Base-by-base conservation (phyloP, 225 moss, liverwort and hornwort species). In the Polytrichum commune region DNA sequence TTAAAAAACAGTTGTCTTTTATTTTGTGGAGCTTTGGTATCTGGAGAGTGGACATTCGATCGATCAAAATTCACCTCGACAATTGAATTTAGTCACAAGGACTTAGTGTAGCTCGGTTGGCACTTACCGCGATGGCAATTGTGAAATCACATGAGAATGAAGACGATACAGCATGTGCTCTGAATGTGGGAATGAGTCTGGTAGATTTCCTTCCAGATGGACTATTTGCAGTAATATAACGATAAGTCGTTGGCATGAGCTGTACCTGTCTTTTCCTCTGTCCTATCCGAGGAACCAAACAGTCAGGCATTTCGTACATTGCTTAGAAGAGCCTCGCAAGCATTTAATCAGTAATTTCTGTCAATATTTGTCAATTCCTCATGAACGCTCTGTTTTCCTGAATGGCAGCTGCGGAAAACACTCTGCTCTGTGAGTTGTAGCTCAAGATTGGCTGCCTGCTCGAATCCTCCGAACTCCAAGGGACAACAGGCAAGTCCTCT, bases 121-220 rank as follows among this genome's bases (percentile, higher is more conserved):
- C 13, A 46, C 46, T 46, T 10, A 46, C 46, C 13, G 16, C 46
- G 38, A 53, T 75, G 62, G 88, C 82, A 27, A 77, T 88, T 7
- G 67, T 63, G 7, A 79, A 77, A 55, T 82, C 85, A 35, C 80
- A 75, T 19, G 75, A 62, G 1, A 29, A 55, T 25, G 56, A 73
- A 38, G 88, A 79, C 60, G 73, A 79, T 54, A 23, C 55, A 35
- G 72, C 77, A 65, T 32, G 23, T 60, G 46, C 77, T 88, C 53
- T 60, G 69, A 28, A 77, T 33, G 72, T 80, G 85, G 82, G 88
- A 84, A 84, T 64, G 38, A 54, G 54, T 74, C 82, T n/a, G 85
- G 79, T 24, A 76, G 62, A 66, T 54, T 61, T 33, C 88, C 88
- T 29, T 88, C 82, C 75, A 74, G 69, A 25, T 85, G 88, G 85